Conservation (phyloP, 2,329 filamentous ascomycete species). For the Stagonosporopsis rhizophila region DNA sequence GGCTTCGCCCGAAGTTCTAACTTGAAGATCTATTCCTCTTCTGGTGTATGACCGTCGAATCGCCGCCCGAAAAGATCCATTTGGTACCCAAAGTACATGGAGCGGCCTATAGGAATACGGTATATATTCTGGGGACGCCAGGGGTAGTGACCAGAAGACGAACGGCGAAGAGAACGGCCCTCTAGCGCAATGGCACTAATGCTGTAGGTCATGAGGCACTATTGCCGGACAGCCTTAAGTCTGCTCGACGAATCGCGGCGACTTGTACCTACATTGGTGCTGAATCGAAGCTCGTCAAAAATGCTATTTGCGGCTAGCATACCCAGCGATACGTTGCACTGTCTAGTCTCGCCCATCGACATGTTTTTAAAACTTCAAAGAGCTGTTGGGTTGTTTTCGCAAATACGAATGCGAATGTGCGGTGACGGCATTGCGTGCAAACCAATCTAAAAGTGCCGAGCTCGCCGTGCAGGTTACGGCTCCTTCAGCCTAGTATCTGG, state of each 20-base stretch:
- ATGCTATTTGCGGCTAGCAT: slow-evolving; percentile 7
- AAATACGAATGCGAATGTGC: background rate
- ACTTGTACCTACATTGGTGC: slow-evolving; percentile 13
- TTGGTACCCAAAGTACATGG: background rate
- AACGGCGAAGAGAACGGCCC: background rate
- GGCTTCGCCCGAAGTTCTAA: background rate
- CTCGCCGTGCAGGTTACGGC: slow-evolving; percentile 5
- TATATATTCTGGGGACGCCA: background rate
- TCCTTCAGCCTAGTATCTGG: slow-evolving; percentile 9
- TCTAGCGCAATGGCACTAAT: slow-evolving; percentile 1
- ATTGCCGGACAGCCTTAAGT: background rate
- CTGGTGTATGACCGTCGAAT: background rate
- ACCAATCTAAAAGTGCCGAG: slow-evolving; percentile 15
- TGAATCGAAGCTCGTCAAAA: background rate
- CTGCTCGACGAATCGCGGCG: slow-evolving; percentile 4
- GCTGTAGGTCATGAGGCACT: slow-evolving; percentile 12
- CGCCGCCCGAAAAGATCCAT: background rate
- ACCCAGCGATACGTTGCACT: background rate
- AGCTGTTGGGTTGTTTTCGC: background rate
- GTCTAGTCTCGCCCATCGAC: background rate
- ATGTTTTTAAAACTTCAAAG: background rate
- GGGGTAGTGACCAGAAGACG: slow-evolving; percentile 2
- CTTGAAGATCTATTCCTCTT: slow-evolving; percentile 12
- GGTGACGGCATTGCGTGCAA: slow-evolving; percentile 7
- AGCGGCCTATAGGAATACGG: background rate